Evolutionary conservation across 75 land plant species (phyloP), one percentile per base, ranked within the genome.

Genomic region (Cunninghamia lanceolata): DNA sequence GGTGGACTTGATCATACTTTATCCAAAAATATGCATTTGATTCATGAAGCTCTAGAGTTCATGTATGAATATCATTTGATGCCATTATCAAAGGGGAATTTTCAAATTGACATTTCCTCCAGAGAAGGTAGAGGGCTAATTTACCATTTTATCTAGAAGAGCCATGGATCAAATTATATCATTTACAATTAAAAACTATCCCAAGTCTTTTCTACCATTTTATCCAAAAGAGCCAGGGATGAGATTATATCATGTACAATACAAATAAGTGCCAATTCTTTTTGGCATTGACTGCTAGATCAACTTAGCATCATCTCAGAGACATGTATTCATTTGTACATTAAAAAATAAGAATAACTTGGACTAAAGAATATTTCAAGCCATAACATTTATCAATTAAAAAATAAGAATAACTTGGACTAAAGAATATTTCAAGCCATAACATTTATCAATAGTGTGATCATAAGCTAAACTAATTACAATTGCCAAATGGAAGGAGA

Each of bases 21-120:
- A 98, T 98, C 84, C 98, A 96, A 94, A 96, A 98, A 89, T 93
- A 98, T 82, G 89, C 86, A 89, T 98, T 96, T 82, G 92, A 88
- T 83, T 93, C 91, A 77, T 96, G 85, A 43, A 96, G 95, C 66
- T 93, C 82, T 79, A 92, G 34, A 9, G 99, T 98, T 34, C 89
- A 89, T 40, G 85, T 74, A 88, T 98, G 96, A 38, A 98, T 98
- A 86, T 98, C 99, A 84, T 98, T 98, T 42, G 99, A 98, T 70
- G 99, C 96, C 99, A 98, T 98, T 86, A 98, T 98, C 39, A 94
- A 34, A 98, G 88, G n/a, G 99, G 99, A 86, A 95, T 95, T 81
- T 87, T 68, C 81, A 46, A 84, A 84, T 87, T 89, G 81, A 87
- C 40, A 47, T 52, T 80, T 73, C 92, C 94, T 94, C 59, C 52